phyloP scores from a whole-genome alignment of 1,284 basidiomycete species.

The Bondarzewia mesenterica region DNA sequence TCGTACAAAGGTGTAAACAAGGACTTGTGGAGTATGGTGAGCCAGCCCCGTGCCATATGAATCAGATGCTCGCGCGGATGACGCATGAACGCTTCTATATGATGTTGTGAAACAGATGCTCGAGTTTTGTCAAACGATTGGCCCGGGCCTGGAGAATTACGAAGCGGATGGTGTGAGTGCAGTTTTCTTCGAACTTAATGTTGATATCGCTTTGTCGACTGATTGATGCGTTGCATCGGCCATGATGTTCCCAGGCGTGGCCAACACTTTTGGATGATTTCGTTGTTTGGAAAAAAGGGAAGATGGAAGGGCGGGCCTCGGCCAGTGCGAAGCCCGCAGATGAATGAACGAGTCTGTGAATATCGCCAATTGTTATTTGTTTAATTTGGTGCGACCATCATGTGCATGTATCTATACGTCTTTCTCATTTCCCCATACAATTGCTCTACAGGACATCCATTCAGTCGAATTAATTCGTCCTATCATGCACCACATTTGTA shows the following conservation, averaged over 20 bases:
- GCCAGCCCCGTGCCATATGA: not conserved
- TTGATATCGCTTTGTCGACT: too few species aligned
- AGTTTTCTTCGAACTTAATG: conserved; percentile 3
- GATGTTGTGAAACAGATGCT: conserved; percentile 45
- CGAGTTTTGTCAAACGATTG: conserved; percentile 64
- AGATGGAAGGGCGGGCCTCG: conserved; percentile 1
- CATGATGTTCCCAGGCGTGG: conserved; percentile 49
- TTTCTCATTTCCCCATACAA: too few species aligned
- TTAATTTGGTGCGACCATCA: too few species aligned
- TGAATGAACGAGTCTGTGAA: not conserved
- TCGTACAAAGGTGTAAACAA: conserved; percentile 71
- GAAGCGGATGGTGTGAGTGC: conserved; percentile 62
- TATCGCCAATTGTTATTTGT: not conserved
- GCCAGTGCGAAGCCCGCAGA: not conserved
- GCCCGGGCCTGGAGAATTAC: conserved; percentile 51
- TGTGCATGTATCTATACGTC: not conserved
- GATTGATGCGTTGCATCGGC: conserved; percentile 6
- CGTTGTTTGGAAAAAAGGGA: conserved; percentile 49
- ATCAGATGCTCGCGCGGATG: not conserved
- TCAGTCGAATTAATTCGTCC: too few species aligned
- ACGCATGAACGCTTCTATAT: not conserved
- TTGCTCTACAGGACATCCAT: too few species aligned
- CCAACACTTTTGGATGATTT: conserved; percentile 72
- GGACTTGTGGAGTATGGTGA: conserved; percentile 77
- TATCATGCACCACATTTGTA: too few species aligned